These are phyloP conservation scores for Russula sp. DNA, from an alignment of 768 basidiomycete genomes.

Conservation along the genomic window DNA sequence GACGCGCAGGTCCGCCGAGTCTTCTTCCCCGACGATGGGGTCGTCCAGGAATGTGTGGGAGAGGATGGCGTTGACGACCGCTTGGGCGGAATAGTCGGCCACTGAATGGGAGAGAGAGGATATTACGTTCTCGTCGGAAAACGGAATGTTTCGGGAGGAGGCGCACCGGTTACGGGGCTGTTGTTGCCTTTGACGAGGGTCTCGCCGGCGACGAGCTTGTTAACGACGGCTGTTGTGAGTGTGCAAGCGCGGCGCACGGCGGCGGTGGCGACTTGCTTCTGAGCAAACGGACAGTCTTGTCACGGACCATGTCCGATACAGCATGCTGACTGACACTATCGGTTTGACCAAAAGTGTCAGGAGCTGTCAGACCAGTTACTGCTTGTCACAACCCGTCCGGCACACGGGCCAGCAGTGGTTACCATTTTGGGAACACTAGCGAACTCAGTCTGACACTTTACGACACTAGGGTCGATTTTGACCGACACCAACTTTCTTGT, in stretches of 20 bases:
- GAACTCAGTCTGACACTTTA: too few species aligned
- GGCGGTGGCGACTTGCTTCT: conserved; percentile 76
- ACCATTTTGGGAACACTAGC: too few species aligned
- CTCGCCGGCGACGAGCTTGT: conserved; percentile 76
- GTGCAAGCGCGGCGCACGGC: conserved; percentile 85
- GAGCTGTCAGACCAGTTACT: too few species aligned
- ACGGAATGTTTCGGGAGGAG: background rate
- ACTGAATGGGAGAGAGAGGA: conserved; percentile 40
- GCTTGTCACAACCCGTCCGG: too few species aligned
- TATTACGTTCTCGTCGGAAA: too few species aligned
- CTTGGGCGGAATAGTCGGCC: conserved; percentile 91
- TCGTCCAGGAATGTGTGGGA: conserved; percentile 73
- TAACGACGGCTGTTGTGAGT: conserved; percentile 82
- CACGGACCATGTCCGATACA: too few species aligned
- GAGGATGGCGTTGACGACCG: conserved; percentile 82
- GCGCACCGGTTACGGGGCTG: conserved; percentile 53
- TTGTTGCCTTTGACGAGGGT: conserved; percentile 89
- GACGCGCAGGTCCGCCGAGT: conserved; percentile 68
- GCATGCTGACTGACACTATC: too few species aligned
- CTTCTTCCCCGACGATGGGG: conserved; percentile 92
- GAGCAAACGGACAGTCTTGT: conserved; percentile 35
- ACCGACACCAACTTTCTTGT: too few species aligned
- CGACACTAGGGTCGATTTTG: too few species aligned
- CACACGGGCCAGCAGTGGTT: too few species aligned
- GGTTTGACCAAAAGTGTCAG: too few species aligned